Conservation (phyloP, 768 basidiomycete species). For the Boletus sp. region DNA sequence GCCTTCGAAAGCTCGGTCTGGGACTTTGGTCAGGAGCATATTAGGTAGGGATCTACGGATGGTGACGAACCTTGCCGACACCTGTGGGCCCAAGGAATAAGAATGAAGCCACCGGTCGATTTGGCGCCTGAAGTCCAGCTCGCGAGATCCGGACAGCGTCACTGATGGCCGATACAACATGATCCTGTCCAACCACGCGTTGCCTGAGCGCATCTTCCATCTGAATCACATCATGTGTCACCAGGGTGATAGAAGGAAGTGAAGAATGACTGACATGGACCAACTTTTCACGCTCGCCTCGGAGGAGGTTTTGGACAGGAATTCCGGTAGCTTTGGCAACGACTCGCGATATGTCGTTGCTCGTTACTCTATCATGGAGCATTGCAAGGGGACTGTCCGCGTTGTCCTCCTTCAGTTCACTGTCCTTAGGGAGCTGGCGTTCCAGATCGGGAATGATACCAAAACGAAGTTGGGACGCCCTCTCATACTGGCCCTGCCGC, state of each 20-base stretch:
- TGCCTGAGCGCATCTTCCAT: slow-evolving; percentile 80
- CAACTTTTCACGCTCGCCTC: slow-evolving; percentile 86
- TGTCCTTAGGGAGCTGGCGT: slow-evolving; percentile 58
- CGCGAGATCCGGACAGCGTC: slow-evolving; percentile 92
- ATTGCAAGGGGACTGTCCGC: slow-evolving; percentile 49
- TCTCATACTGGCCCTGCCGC: slow-evolving; percentile 82
- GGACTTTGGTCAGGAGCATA: neutral
- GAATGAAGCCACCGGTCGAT: slow-evolving; percentile 89
- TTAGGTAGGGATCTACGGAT: neutral
- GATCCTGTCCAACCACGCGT: slow-evolving; percentile 88
- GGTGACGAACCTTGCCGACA: slow-evolving; percentile 63
- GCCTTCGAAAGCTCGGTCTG: slow-evolving; percentile 86
- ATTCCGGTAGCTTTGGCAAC: slow-evolving; percentile 89
- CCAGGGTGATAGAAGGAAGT: neutral
- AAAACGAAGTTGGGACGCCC: slow-evolving; percentile 79
- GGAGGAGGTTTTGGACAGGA: slow-evolving; percentile 82
- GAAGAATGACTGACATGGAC: slow-evolving; percentile 60
- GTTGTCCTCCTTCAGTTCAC: slow-evolving; percentile 43
- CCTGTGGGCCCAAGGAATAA: slow-evolving; percentile 88
- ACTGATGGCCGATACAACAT: slow-evolving; percentile 79
- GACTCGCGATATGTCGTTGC: slow-evolving; percentile 85
- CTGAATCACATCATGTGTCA: slow-evolving; percentile 34
- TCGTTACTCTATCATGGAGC: slow-evolving; percentile 83
- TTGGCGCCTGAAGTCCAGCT: slow-evolving; percentile 84
- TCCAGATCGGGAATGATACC: slow-evolving; percentile 82